Evolutionary conservation across 257 asterid genomes (phyloP).

Genomic region (Jacaranda mimosifolia): DNA sequence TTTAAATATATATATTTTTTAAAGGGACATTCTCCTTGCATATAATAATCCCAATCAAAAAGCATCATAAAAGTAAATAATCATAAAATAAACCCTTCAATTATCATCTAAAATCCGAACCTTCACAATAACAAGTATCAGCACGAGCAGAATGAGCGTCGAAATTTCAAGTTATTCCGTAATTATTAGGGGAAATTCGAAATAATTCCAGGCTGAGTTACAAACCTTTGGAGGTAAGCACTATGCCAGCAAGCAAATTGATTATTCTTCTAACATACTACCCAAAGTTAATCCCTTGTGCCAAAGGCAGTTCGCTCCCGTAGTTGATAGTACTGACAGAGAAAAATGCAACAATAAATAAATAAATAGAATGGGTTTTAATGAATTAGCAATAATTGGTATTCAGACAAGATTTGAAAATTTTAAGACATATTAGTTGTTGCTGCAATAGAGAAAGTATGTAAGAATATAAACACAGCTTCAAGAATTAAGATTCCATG

Average conservation of each 20-base stretch:
- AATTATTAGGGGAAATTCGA: neutral
- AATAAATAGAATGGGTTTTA: constrained; percentile 11
- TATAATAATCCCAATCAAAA: neutral
- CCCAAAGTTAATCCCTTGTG: constrained; percentile 82
- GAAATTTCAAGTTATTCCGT: neutral
- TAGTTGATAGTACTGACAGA: constrained; percentile 71
- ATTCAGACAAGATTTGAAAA: neutral
- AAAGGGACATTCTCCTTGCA: neutral
- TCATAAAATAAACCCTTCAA: neutral
- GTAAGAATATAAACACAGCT: neutral
- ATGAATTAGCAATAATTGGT: neutral
- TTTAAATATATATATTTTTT: neutral
- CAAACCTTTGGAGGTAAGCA: neutral
- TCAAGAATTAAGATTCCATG: neutral
- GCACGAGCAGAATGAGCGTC: neutral
- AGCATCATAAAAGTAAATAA: neutral
- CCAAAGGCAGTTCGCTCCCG: constrained; percentile 79
- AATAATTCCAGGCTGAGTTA: neutral
- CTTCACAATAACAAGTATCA: neutral
- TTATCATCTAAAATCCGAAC: neutral
- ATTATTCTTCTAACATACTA: constrained; percentile 30
- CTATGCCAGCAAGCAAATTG: constrained; percentile 1
- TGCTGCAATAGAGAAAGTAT: neutral
- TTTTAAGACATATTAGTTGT: neutral
- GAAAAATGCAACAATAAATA: neutral